Percentiles rank a stretch among this genome's conserved stretches.
phyloP scores from a whole-genome alignment of 148 eudicot species.

The Cornus kousa region DNA sequence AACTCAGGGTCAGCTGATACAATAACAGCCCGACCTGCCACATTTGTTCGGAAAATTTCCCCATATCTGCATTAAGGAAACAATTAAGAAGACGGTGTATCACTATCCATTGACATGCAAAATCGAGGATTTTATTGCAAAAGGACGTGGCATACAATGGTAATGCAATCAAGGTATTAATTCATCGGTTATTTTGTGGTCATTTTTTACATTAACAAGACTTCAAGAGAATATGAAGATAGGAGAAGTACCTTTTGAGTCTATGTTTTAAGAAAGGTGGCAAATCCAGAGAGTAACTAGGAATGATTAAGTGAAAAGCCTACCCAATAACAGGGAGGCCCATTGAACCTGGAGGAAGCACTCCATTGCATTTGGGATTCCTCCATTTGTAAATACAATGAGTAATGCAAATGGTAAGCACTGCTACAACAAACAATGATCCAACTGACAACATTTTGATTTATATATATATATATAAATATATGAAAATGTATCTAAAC shows the following conservation, averaged over 20 bases:
- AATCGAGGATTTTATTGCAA: no score
- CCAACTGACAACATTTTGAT: not conserved
- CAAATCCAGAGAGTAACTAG: constrained; percentile 25
- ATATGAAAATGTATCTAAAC: no score
- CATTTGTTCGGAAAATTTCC: constrained; percentile 21
- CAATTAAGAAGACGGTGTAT: no score
- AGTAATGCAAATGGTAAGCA: constrained; percentile 7
- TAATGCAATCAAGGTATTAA: no score
- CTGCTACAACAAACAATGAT: not conserved
- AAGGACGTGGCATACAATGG: no score
- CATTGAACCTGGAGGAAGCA: constrained; percentile 34
- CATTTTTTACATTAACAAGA: no score
- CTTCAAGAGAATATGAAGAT: not conserved
- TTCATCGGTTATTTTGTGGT: no score
- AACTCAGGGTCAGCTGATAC: constrained; percentile 30
- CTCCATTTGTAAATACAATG: constrained; percentile 28
- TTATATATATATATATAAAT: no score
- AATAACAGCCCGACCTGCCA: constrained; percentile 23
- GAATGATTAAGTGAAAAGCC: constrained; percentile 20
- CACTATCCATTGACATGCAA: no score
- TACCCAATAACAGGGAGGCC: constrained; percentile 2
- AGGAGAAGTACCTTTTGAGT: constrained; percentile 13
- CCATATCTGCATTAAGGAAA: constrained; percentile 22
- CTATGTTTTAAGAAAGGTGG: constrained; percentile 30
- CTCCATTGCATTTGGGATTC: constrained; percentile 32